Evolutionary conservation across 257 asterid genomes (phyloP), one percentile per base, ranked within the genome.

Genomic region (Verbascum thapsus): DNA sequence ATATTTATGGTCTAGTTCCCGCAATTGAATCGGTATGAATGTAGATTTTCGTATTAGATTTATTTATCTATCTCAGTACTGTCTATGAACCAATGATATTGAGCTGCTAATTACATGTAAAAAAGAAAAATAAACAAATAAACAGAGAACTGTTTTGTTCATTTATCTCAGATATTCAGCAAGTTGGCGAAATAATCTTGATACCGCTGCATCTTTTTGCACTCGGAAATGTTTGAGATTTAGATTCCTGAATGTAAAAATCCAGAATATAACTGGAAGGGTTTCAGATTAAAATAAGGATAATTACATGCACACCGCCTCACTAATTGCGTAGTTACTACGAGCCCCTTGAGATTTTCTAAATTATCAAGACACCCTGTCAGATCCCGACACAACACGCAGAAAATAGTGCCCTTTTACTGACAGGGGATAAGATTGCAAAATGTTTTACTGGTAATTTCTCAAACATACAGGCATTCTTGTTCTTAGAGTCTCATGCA

Each of bases 11-110:
- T 55, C 76, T 67, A 37, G 88, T 69, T 70, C 43, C 88, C 10
- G 70, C 51, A 58, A 69, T 89, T 57, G 99, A 92, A 67, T 74
- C 85, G 86, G 99, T 92, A 89, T 32, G 84, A 43, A 66, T 69
- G 43, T 6, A 5, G 41, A 11, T 37, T 6, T 30, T 63, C 48
- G 26, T 61, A 16, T 32, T 58, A 26, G 32, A 26, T 26, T 26
- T 26, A 26, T 26, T 2, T 1, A 26, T 26, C 32, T 47, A 10
- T 38, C 16, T 13, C 11, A 0, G 43, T 37, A 30, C 55, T 43
- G 39, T 66, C 50, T 50, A n/a, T n/a, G 50, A 18, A 11, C 40
- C 19, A 39, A 52, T 5, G 39, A 30, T 9, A 42, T 65, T n/a
- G 44, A 47, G 58, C 37, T 55, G 48, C 58, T 47, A 9, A 34